A percentile compares a stretch with the other conserved stretches of the same genome.
Evolutionary conservation across 139 green algal genomes (phyloP).

Genomic region (Micromonas commoda): DNA sequence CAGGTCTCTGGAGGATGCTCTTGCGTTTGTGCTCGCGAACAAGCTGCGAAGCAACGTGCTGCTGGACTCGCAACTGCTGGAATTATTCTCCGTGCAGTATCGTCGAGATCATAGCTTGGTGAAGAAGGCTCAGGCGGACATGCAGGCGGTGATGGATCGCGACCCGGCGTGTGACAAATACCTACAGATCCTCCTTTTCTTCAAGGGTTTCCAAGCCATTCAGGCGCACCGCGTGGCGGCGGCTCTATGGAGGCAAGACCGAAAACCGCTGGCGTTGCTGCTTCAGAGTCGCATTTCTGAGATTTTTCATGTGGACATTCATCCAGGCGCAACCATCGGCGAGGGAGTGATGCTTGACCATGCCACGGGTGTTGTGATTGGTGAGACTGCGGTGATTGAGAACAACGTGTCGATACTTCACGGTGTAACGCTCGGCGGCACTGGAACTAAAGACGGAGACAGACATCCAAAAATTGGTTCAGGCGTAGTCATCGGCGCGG

Average conservation of each 20-base stretch:
- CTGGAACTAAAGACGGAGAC: conserved; percentile 86
- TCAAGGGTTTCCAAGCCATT: conserved; percentile 51
- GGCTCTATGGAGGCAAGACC: conserved; percentile 37
- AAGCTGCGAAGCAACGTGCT: conserved; percentile 80
- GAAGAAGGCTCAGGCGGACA: conserved; percentile 23
- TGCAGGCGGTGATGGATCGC: conserved; percentile 42
- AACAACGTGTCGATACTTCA: conserved; percentile 86
- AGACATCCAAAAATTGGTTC: conserved; percentile 86
- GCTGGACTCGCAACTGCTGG: conserved; percentile 84
- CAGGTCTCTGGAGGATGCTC: conserved; percentile 59
- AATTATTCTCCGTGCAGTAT: conserved; percentile 57
- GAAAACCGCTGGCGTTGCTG: conserved; percentile 29
- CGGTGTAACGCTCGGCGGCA: conserved; percentile 79
- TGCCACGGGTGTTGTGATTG: conserved; percentile 78
- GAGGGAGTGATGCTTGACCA: conserved; percentile 41
- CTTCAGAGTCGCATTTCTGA: conserved; percentile 41
- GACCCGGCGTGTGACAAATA: conserved; percentile 47
- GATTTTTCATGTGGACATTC: conserved; percentile 41
- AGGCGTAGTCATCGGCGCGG: conserved; percentile 81
- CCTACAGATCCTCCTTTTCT: conserved; percentile 45
- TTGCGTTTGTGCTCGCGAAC: conserved; percentile 93
- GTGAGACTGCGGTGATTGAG: conserved; percentile 74
- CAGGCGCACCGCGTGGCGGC: conserved; percentile 46
- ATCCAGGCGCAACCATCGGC: conserved; percentile 39
- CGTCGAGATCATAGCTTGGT: background rate